Percentiles rank a stretch among this genome's conserved stretches.
These are phyloP conservation scores for Nitzschia sp. DNA, from an alignment of 108 stramenopile species.

Conservation along the genomic window DNA sequence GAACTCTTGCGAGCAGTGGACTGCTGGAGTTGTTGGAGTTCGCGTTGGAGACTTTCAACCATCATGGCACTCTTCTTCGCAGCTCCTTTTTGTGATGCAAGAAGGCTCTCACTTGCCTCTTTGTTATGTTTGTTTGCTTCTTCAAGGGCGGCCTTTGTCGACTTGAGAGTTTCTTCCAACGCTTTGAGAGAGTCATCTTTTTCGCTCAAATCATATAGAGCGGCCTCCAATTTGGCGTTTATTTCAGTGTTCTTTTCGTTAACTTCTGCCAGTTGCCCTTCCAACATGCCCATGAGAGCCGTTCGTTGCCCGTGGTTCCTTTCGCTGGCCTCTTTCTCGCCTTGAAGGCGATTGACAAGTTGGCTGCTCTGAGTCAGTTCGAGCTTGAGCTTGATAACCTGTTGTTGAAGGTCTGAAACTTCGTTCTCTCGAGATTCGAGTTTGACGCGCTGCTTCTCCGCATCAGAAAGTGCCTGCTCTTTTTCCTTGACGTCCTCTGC, in stretches of 20 bases:
- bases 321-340: constrained; percentile 78
- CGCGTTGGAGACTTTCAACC: constrained; percentile 67
- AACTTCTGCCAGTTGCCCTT: constrained; percentile 76
- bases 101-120: constrained; percentile 51
- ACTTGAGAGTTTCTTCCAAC: constrained; percentile 48
- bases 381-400: constrained; percentile 74
- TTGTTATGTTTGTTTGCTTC: constrained; percentile 48
- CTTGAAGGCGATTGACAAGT: constrained; percentile 67
- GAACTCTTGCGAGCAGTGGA: constrained; percentile 82
- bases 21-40: constrained; percentile 71
- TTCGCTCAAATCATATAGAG: constrained; percentile 70
- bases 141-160: constrained; percentile 39
- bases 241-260: constrained; percentile 76
- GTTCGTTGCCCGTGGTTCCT: constrained; percentile 84
- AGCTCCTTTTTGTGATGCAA: constrained; percentile 50
- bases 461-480: constrained; percentile 54
- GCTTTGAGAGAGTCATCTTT: constrained; percentile 63
- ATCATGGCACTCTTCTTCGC: constrained; percentile 55
- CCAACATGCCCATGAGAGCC: constrained; percentile 86
- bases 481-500: constrained; percentile 68
- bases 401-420: constrained; percentile 58
- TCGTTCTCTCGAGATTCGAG: constrained; percentile 63
- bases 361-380: constrained; percentile 72
- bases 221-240: constrained; percentile 77
- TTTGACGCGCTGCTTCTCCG: constrained; percentile 58